Base-by-base conservation (phyloP, 2,329 filamentous ascomycete species). In the Curvularia sp. region DNA sequence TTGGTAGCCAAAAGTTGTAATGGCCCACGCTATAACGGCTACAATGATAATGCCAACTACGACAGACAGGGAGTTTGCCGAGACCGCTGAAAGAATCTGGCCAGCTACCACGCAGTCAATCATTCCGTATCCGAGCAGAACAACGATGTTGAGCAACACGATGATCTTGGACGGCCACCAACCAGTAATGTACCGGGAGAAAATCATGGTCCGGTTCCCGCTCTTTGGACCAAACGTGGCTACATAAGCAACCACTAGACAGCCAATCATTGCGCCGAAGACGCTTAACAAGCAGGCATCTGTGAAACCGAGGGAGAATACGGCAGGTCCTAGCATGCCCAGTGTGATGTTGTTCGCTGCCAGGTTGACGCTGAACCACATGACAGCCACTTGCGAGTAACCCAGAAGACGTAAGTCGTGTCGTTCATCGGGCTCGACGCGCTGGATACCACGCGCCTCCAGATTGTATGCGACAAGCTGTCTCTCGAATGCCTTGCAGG, bases 21-120 rank as follows among this genome's bases (percentile, higher is more conserved):
- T 82, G 1, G 81, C 77, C 84, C 86, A 89, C 28, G 84, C 84
- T 34, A 89, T 83, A 23, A 89, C 65, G 1, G 86, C 85, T 12
- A 87, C 83, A 45, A 90, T 84, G 39, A 90, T 80, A 62, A 91
- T 89, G 65, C 88, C 88, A 1, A 90, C 88, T 32, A 85, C 82
- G 19, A 89, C 82, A 1, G 84, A 86, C 75, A 90, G 81, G 59
- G 78, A 81, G n/a, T 83, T 81, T 1, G 79, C 74, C 12, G 85
- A 86, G 3, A 91, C 85, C 1, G 88, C 88, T 4, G 85, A 88
- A 1, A 91, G 77, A 25, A 90, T 89, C 69, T 90, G 88, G 0
- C 89, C 89, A 1, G 85, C 86, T 15, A 91, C 81, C 5, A 90
- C 86, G 32, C 83, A 86, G 71, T 88, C 85, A 58, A 90, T 85